Evolutionary conservation across 345 rosid genomes (phyloP).

Genomic region (Eucalyptus marginata): DNA sequence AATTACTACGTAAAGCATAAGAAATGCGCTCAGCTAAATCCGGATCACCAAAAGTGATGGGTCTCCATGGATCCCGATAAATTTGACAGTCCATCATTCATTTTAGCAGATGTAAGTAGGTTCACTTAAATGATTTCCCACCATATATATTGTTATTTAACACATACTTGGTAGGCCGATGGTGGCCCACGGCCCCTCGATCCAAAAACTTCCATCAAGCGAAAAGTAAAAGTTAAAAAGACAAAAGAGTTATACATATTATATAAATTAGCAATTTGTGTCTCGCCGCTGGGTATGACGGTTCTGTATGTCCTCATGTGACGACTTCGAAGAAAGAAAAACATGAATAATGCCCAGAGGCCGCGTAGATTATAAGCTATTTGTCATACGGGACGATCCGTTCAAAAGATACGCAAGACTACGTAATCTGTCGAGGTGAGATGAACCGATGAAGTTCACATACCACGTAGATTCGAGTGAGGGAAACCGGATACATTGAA

Average conservation of each 20-base stretch:
- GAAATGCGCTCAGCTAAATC: background rate
- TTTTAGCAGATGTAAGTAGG: background rate
- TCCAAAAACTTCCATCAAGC: too few relatives aligned
- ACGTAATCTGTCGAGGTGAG: background rate
- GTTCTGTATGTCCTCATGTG: background rate
- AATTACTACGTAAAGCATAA: background rate
- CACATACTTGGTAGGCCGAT: too few relatives aligned
- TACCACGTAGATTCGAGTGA: background rate
- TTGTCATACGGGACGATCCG: background rate
- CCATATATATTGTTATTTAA: background rate
- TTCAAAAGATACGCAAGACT: background rate
- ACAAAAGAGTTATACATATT: fast-evolving
- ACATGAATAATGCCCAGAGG: background rate
- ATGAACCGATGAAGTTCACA: background rate
- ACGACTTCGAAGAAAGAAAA: background rate
- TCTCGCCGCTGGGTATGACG: background rate
- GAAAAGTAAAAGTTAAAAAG: too few relatives aligned
- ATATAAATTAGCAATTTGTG: background rate
- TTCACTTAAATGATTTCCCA: background rate
- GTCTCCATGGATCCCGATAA: background rate
- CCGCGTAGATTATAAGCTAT: background rate
- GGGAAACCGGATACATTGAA: background rate
- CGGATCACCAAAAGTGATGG: background rate
- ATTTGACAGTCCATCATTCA: background rate
- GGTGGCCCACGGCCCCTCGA: background rate